Evolutionary conservation across 1,284 basidiomycete species (phyloP).

Genomic region (Puccinia horiana): DNA sequence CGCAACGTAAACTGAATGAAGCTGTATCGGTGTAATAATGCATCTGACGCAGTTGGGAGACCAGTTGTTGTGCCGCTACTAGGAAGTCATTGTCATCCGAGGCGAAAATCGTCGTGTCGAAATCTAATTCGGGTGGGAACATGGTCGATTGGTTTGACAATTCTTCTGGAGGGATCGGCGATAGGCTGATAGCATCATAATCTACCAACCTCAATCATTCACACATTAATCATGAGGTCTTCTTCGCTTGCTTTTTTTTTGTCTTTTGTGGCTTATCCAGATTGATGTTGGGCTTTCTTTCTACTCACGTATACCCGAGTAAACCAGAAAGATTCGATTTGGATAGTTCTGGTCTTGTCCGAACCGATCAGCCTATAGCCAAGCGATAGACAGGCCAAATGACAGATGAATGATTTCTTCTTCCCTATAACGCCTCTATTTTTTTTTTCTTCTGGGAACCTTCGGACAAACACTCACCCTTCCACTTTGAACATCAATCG

Average conservation of each 20-base stretch:
- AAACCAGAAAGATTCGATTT: slow-evolving; percentile 71
- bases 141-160: slow-evolving; percentile 58
- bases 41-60: slow-evolving; percentile 70
- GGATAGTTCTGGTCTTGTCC: slow-evolving; percentile 40
- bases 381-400: neutral
- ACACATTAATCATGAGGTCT: neutral
- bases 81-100: slow-evolving; percentile 62
- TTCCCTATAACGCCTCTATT: neutral
- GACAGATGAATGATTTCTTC: neutral
- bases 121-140: slow-evolving; percentile 64
- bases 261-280: neutral
- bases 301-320: slow-evolving; percentile 75
- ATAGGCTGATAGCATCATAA: slow-evolving; percentile 81
- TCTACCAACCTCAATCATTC: slow-evolving; percentile 59
- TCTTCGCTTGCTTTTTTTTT: neutral
- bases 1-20: slow-evolving; percentile 77
- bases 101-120: slow-evolving; percentile 83
- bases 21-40: slow-evolving; percentile 85
- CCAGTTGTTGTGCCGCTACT: slow-evolving; percentile 70
- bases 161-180: slow-evolving; percentile 70
- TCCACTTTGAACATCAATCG: slow-evolving; percentile 86
- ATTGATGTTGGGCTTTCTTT: neutral
- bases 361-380: slow-evolving; percentile 31
- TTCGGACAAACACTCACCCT: slow-evolving; percentile 62
- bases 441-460: neutral